phyloP scores from a whole-genome alignment of 139 green algal species.

The Volvox reticuliferus region DNA sequence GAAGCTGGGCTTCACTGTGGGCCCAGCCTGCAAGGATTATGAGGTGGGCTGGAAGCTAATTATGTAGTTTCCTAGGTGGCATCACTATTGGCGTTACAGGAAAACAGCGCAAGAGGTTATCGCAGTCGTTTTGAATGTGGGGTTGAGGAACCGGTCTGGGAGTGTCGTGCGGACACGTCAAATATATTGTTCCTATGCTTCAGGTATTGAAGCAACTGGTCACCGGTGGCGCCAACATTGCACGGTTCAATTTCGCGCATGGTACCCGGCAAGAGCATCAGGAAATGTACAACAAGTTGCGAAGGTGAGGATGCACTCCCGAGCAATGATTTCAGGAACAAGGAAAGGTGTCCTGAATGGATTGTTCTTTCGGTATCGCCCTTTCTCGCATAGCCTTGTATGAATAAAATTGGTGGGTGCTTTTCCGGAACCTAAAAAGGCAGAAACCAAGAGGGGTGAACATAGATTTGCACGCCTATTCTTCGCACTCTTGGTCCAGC shows the following conservation, averaged over 20 bases:
- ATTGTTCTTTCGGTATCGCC: too few species aligned
- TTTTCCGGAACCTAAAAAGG: too few species aligned
- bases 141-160: too few species aligned
- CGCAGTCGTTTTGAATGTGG: neutral
- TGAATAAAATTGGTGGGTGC: too few species aligned
- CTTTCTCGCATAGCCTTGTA: too few species aligned
- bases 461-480: too few species aligned
- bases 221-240: constrained; percentile 73
- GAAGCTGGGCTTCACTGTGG: constrained; percentile 78
- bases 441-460: too few species aligned
- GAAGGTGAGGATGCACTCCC: too few species aligned
- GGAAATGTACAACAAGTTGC: constrained; percentile 43
- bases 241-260: constrained; percentile 82
- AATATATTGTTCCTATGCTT: too few species aligned
- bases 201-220: constrained; percentile 65
- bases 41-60: constrained; percentile 8
- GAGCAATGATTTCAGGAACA: too few species aligned
- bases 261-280: constrained; percentile 57
- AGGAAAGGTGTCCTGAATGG: too few species aligned
- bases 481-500: too few species aligned
- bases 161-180: neutral
- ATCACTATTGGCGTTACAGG: neutral
- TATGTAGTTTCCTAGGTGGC: neutral
- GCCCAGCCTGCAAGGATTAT: constrained; percentile 54
- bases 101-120: neutral